Conservation (phyloP, 2,329 filamentous ascomycete species). For the Elsinoe fawcettii region DNA sequence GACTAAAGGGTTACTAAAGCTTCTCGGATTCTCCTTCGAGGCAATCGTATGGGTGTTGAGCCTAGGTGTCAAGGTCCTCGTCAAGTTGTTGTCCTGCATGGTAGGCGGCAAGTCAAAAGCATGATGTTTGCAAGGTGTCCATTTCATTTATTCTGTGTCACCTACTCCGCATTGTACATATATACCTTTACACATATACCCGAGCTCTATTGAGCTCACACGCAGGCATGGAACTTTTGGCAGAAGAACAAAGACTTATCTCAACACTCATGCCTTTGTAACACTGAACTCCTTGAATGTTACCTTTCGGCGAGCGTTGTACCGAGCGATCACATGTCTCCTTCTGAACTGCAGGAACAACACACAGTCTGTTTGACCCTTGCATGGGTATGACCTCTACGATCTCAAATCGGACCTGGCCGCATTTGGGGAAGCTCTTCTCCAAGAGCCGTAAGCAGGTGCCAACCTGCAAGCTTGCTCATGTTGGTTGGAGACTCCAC, state of each 20-base stretch:
- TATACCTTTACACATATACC: slow-evolving; percentile 6
- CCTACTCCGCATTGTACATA: slow-evolving; percentile 8
- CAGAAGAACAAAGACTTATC: neutral
- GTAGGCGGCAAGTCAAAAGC: slow-evolving; percentile 1
- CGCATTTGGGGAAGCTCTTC: slow-evolving; percentile 9
- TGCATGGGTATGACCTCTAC: slow-evolving; percentile 1
- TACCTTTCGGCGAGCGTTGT: neutral
- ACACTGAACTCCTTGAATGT: neutral
- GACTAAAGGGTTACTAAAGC: slow-evolving; percentile 32
- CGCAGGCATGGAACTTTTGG: neutral
- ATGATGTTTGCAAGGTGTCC: neutral
- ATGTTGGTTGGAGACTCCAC: neutral
- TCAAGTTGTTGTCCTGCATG: slow-evolving; percentile 27
- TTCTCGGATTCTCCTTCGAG: slow-evolving; percentile 37
- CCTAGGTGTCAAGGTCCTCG: slow-evolving; percentile 35
- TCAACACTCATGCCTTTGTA: neutral
- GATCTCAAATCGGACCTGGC: neutral
- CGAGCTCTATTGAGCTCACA: neutral
- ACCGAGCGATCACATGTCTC: neutral
- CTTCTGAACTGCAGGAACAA: neutral
- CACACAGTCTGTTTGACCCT: neutral
- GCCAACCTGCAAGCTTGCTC: neutral
- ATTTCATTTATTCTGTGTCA: neutral
- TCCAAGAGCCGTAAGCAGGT: neutral
- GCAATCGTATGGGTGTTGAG: slow-evolving; percentile 36